phyloP scores from a whole-genome alignment of 192 early-diverging fungal genomes.

The Backusella psychrophila region DNA sequence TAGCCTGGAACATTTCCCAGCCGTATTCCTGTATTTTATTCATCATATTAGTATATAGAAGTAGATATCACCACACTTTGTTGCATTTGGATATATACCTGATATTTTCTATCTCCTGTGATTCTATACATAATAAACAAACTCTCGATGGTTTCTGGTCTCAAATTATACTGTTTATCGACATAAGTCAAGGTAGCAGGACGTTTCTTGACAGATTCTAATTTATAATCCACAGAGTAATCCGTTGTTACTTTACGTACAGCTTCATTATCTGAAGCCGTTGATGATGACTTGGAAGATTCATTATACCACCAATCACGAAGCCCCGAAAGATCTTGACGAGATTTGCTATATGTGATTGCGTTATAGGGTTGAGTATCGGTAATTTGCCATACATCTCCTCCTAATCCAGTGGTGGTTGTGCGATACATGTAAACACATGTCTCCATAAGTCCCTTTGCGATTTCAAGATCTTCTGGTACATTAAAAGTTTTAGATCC shows the following conservation, averaged over 20 bases:
- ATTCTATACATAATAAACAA: conserved; percentile 71
- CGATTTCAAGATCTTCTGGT: conserved; percentile 45
- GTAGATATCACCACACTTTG: neutral
- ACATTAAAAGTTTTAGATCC: conserved; percentile 46
- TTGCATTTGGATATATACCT: conserved; percentile 21
- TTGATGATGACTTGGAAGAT: neutral
- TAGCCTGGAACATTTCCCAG: conserved; percentile 58
- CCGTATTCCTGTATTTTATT: conserved; percentile 46
- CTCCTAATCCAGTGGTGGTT: conserved; percentile 45
- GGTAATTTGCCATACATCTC: conserved; percentile 40
- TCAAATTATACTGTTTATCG: conserved; percentile 13
- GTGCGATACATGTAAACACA: conserved; percentile 45
- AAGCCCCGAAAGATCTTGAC: neutral
- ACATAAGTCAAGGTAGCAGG: neutral
- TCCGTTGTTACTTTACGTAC: neutral
- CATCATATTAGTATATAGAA: neutral
- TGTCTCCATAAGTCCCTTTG: conserved; percentile 40
- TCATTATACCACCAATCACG: conserved; percentile 15
- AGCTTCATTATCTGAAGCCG: neutral
- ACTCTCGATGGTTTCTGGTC: conserved; percentile 67
- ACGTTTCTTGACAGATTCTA: neutral
- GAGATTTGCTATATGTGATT: conserved; percentile 16
- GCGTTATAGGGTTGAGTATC: neutral
- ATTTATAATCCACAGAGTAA: conserved; percentile 13
- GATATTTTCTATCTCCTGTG: conserved; percentile 66